A percentile compares a stretch with the other conserved stretches of the same genome.
Conservation (phyloP, 2,329 filamentous ascomycete genomes). For the Exophiala oligosperma region DNA sequence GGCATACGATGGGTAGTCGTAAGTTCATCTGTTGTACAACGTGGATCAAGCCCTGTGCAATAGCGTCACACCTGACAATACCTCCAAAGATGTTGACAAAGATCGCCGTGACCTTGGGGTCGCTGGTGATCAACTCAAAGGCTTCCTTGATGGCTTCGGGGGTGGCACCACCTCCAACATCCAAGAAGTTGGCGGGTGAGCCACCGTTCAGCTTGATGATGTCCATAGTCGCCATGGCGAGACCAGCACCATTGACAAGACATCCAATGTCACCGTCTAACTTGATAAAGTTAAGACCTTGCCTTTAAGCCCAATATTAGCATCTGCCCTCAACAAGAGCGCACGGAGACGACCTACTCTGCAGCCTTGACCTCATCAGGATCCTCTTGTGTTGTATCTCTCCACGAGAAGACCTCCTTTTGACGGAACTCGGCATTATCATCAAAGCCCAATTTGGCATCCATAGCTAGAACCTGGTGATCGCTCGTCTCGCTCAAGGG, state of each 20-base stretch:
- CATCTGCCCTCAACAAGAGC: too few species aligned
- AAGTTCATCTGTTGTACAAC: conserved; percentile 94
- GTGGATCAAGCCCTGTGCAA: conserved; percentile 92
- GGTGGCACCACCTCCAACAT: conserved; percentile 96
- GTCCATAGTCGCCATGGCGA: conserved; percentile 99
- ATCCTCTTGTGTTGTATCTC: conserved; percentile 94
- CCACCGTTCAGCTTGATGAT: conserved; percentile 99
- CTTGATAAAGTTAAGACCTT: conserved; percentile 99
- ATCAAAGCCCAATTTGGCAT: conserved; percentile 97
- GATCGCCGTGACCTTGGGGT: conserved; percentile 96
- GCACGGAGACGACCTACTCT: conserved; percentile 55
- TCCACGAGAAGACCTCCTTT: conserved; percentile 91
- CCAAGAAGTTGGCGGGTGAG: conserved; percentile 94
- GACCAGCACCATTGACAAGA: conserved; percentile 90
- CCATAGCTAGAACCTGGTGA: conserved; percentile 98
- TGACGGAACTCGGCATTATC: conserved; percentile 99
- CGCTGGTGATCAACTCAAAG: conserved; percentile 97
- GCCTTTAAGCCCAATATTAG: conserved; percentile 32
- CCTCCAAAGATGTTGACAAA: conserved; percentile 99
- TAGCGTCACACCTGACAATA: conserved; percentile 96
- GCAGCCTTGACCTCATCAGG: conserved; percentile 96
- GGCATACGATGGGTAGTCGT: conserved; percentile 92
- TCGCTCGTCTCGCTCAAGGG: conserved; percentile 97
- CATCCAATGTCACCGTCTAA: conserved; percentile 99
- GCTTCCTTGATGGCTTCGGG: conserved; percentile 95